These are phyloP conservation scores for Lentinus polychrous DNA, from an alignment of 1,284 basidiomycete species.

Conservation along the genomic window DNA sequence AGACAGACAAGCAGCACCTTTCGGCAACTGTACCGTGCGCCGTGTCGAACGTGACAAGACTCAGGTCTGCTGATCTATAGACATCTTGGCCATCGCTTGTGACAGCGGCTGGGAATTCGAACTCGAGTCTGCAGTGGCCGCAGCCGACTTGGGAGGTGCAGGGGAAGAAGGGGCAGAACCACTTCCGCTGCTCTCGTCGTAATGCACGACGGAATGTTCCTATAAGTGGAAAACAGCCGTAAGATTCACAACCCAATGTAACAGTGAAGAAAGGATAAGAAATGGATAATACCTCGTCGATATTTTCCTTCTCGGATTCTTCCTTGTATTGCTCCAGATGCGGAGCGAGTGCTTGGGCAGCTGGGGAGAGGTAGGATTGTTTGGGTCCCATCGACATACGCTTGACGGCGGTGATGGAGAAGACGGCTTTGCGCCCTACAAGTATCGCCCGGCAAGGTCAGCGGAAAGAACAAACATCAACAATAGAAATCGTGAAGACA, in stretches of 20 bases:
- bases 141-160: background rate
- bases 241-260: background rate
- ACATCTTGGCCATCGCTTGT: conserved; percentile 5
- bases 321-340: conserved; percentile 71
- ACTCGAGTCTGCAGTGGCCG: background rate
- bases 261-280: background rate
- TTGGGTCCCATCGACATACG: conserved; percentile 58
- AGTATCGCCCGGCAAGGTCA: background rate
- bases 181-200: conserved; percentile 30
- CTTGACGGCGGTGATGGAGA: conserved; percentile 80
- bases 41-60: too few relatives aligned
- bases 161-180: background rate
- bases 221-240: conserved; percentile 11
- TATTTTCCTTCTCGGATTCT: conserved; percentile 65
- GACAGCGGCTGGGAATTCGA: background rate
- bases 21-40: too few relatives aligned
- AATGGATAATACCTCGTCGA: background rate
- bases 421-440: conserved; percentile 80
- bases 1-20: too few relatives aligned
- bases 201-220: conserved; percentile 36
- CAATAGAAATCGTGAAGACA: too few relatives aligned
- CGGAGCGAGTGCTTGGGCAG: conserved; percentile 48
- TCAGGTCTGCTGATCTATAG: conserved; percentile 4
- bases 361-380: conserved; percentile 30
- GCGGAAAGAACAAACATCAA: background rate